Evolutionary conservation across 768 basidiomycete species (phyloP), one percentile per base, ranked within the genome.

Genomic region (Russula compacta): DNA sequence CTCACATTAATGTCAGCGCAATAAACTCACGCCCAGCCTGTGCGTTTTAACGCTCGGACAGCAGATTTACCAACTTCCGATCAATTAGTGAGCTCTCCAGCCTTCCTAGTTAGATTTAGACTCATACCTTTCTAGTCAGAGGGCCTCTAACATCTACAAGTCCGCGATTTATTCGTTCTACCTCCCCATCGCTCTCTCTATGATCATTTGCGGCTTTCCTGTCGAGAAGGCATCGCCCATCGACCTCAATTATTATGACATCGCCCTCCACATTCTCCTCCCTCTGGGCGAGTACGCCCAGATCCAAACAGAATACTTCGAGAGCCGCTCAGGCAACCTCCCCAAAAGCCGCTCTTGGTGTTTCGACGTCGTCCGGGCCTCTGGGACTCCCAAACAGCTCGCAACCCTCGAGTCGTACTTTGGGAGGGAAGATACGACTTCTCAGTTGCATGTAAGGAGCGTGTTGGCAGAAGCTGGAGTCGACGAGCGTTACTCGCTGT

Each of bases 281-380:
- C 91, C 90, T 2, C 80, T 98, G 56, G 97, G 95, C 51, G 94
- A 97, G 73, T 99, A 97, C 76, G 98, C 97, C 84, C 95, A 99
- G 74, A 81, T 95, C 61, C 95, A 99, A 73, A 92, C 95, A 71
- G 95, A 99, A 74, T 98, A 86, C 75, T 32, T 64, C 10, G 83
- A 98, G 67, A 95, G 98, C 73, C 95, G 84, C 72, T 85, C 87
- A 29, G 93, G 86, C 5, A 81, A 89, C 12, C 74, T 98, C 61
- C 95, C 98, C 75, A 98, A 97, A 82, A 97, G 95, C 76, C 98
- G 95, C 74, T 89, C 88, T 19, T 99, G 95, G 97, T 86, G 87
- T 66, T 79, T 97, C 72, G 97, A 97, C 74, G 84, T 83, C 35
- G 94, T 93, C 36, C 78, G 98, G 60, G 71, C 75, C 21, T 70